Base-by-base conservation (phyloP, 768 basidiomycete genomes). In the Phanerochaete sordida region DNA sequence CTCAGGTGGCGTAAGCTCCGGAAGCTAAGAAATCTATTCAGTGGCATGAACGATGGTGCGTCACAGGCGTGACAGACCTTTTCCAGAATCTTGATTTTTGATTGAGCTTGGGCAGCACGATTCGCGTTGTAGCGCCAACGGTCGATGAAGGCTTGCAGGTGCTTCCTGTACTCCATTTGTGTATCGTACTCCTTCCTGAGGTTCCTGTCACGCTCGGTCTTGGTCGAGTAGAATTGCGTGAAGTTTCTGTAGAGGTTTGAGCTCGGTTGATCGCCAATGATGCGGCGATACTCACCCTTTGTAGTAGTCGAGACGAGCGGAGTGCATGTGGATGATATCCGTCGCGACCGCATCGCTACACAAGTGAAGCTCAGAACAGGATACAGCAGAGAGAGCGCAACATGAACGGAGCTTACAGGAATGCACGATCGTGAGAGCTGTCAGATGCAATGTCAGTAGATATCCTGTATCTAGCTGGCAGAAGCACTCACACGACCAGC, bases 41-140 rank as follows among this genome's bases (percentile, higher is more conserved):
- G 53, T 21, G 15, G 19, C 35, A 24, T 54, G 19, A 13, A 15
- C 24, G 13, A 37, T 15, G 37, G 27, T 7, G 33, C 30, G n/a
- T 26, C 30, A 35, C 33, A 35, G 33, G 13, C 16, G 24, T 33
- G 11, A 37, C 4, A 31, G 58, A 85, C 90, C 79, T 92, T 91
- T 73, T 91, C 85, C 21, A 87, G 76, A 51, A 85, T 83, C 72
- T 87, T 87, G 75, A 87, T 87, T 68, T 82, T 86, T 57, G 79
- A 82, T 67, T 62, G 68, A 26, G 69, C 69, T 35, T 69, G 68
- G 73, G 61, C 73, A 83, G 89, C 90, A 67, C 95, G 83, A 72
- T 96, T 96, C 59, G 95, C 95, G 66, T 98, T 98, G 74, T 98
- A 98, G 67, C 96, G 81, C 97, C 97, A 99, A 56, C 94, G 82